A percentile compares a stretch with the other conserved stretches of the same genome.
Conservation (phyloP, 306 rosid species). For the Vigna unguiculata region DNA sequence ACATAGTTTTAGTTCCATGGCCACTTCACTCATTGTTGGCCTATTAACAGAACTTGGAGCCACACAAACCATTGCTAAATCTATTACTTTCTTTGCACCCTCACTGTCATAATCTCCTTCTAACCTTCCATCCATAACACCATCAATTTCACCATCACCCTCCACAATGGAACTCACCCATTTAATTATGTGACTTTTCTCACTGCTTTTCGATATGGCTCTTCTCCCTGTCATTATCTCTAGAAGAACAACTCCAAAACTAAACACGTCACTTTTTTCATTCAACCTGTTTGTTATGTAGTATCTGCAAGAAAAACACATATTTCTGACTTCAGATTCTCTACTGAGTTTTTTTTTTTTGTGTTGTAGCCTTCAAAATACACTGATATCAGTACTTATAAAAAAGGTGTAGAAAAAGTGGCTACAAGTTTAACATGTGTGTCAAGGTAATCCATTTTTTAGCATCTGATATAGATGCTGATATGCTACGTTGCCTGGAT, state of each 20-base stretch:
- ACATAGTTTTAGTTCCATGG: constrained; percentile 56
- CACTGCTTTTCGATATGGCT: constrained; percentile 33
- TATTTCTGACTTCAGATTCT: no score
- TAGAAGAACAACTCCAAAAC: constrained; percentile 64
- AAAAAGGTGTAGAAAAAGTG: no score
- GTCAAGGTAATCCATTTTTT: no score
- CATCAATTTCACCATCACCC: constrained; percentile 48
- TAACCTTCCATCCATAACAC: constrained; percentile 55
- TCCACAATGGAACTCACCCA: constrained; percentile 53
- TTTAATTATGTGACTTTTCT: constrained; percentile 44
- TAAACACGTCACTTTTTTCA: constrained; percentile 66
- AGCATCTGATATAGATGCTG: no score
- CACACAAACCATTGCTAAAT: constrained; percentile 60
- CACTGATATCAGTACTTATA: no score
- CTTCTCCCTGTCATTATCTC: constrained; percentile 57
- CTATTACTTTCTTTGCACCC: constrained; percentile 57
- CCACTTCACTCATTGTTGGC: constrained; percentile 62
- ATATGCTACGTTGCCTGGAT: accelerated
- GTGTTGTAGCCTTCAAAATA: no score
- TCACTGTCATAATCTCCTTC: constrained; percentile 36
- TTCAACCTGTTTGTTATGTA: constrained; percentile 48
- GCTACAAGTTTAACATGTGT: no score
- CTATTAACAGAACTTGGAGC: constrained; percentile 38
- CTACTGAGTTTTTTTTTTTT: no score
- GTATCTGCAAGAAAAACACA: no score